Evolutionary conservation across 2,329 filamentous ascomycete species (phyloP), one percentile per base, ranked within the genome.

Genomic region (Magnaporthales sp.): DNA sequence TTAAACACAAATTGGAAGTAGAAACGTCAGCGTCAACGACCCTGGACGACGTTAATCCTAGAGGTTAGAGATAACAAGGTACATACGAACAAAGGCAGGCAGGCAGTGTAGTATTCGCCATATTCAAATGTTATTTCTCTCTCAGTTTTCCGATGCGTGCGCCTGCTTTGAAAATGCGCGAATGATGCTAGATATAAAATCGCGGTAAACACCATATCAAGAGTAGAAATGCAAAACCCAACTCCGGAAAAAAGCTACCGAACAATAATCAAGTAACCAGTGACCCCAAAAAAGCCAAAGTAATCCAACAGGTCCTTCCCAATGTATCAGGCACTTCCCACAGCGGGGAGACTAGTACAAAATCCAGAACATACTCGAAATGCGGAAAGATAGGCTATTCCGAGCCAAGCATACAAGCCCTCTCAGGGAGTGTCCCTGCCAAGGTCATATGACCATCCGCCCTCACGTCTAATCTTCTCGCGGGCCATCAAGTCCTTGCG

Each of bases 381-480:
- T n/a, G n/a, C 54, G 38, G 7, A n/a, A 51, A 19, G 38, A 15
- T n/a, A 7, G 38, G 38, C 38, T 51, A 51, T 51, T 51, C n/a
- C 38, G n/a, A 51, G 6, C 54, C 54, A 58, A 7, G 51, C n/a
- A n/a, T 24, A 7, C 4, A 24, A 63, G 13, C 3, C 10, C 6
- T 27, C 32, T 51, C 31, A 64, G 30, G 46, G 32, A 19, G 62
- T 46, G 64, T 62, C 81, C 71, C 77, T 78, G 70, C 82, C 80
- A 73, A 85, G 78, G 70, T 86, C 85, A 75, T 91, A 94, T 63
- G 86, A 88, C 93, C 93, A 97, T 0, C 91, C 92, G 4, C 93
- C 93, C 71, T 97, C 91, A 69, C 89, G 83, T 65, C 91, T 86
- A 75, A 97, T 83, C 74, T 89, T 86, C 77, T 96, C 91, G 69